Evolutionary conservation across 441 rosid species (phyloP).

Genomic region (Arabidopsis lyrata): DNA sequence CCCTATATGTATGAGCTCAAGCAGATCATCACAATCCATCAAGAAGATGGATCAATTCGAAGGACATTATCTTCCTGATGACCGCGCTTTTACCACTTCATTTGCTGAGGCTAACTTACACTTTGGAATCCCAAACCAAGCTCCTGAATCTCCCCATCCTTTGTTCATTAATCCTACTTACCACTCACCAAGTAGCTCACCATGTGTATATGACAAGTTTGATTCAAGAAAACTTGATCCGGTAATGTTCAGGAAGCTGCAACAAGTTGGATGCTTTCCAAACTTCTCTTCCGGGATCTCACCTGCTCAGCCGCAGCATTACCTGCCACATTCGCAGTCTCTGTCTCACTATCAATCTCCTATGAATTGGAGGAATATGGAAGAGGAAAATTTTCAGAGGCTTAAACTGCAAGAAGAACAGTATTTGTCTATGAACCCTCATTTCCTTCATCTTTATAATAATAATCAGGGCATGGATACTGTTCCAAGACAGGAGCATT

Average conservation of each 20-base stretch:
- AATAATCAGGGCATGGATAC: conserved; percentile 55
- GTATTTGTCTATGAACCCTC: conserved; percentile 54
- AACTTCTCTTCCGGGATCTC: conserved; percentile 51
- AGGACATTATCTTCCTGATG: conserved; percentile 62
- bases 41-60: conserved; percentile 44
- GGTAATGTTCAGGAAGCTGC: conserved; percentile 53
- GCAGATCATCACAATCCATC: conserved; percentile 42
- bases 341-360: conserved; percentile 57
- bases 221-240: conserved; percentile 49
- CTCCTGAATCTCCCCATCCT: conserved; percentile 24
- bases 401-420: conserved; percentile 36
- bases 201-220: conserved; percentile 51
- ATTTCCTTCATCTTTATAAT: conserved; percentile 57
- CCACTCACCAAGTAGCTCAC: conserved; percentile 47
- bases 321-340: conserved; percentile 55
- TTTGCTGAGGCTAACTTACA: conserved; percentile 57
- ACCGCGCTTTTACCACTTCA: conserved; percentile 62
- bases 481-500: conserved; percentile 55
- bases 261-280: conserved; percentile 53
- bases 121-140: conserved; percentile 41
- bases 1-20: conserved; percentile 51
- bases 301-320: conserved; percentile 58
- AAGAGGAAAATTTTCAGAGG: conserved; percentile 60
- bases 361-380: conserved; percentile 58
- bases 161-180: conserved; percentile 34